Conservation (phyloP, 148 eudicot species). For the Spergularia marina region DNA sequence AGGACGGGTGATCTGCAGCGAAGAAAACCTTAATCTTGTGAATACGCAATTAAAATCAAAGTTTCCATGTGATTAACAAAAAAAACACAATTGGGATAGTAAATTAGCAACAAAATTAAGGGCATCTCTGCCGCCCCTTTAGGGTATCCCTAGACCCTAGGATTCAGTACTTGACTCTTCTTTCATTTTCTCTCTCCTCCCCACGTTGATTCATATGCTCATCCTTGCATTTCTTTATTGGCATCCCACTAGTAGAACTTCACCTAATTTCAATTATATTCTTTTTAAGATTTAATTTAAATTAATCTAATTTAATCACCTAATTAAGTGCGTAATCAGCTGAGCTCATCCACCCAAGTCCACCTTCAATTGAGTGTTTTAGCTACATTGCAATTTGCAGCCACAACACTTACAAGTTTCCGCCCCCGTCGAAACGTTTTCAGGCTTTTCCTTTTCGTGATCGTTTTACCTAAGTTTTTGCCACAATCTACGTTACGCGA, state of each 20-base stretch:
- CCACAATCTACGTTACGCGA: no score
- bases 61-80: slow-evolving; percentile 12
- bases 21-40: background rate
- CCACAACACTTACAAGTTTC: no score
- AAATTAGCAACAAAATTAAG: slow-evolving; percentile 20
- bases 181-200: slow-evolving; percentile 17
- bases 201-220: slow-evolving; percentile 33
- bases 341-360: slow-evolving; percentile 10
- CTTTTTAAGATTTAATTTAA: background rate
- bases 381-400: background rate
- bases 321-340: slow-evolving; percentile 13
- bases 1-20: no score
- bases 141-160: slow-evolving; percentile 14
- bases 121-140: slow-evolving; percentile 18
- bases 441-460: no score
- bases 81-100: background rate
- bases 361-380: slow-evolving; percentile 6
- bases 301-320: slow-evolving; percentile 1
- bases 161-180: background rate
- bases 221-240: slow-evolving; percentile 9
- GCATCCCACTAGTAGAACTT: slow-evolving; percentile 20
- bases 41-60: slow-evolving; percentile 7
- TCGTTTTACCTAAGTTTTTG: no score
- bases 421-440: no score
- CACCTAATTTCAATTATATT: slow-evolving; percentile 8